Evolutionary conservation across 163 green algal genomes (phyloP).

Genomic region (Scenedesmus sp.): DNA sequence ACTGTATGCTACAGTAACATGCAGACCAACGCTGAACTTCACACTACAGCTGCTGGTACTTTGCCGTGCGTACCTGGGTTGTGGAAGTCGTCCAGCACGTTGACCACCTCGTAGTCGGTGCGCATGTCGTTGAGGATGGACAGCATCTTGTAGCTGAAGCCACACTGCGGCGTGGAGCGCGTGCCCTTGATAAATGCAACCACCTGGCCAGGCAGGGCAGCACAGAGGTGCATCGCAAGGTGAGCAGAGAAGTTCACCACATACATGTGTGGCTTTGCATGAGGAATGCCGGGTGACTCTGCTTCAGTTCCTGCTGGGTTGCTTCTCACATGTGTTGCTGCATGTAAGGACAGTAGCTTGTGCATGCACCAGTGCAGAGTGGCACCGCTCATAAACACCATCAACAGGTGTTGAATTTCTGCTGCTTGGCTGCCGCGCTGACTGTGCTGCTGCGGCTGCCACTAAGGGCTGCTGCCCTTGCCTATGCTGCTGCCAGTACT

Average conservation of each 20-base stretch:
- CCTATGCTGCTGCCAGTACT: neutral
- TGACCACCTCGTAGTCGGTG: constrained; percentile 83
- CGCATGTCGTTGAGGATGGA: constrained; percentile 69
- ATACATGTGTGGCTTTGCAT: no score
- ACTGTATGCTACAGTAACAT: no score
- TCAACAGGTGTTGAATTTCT: no score
- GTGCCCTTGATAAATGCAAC: constrained; percentile 85
- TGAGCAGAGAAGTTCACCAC: neutral
- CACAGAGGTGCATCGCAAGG: neutral
- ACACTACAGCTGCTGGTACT: neutral
- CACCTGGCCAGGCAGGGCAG: constrained; percentile 9
- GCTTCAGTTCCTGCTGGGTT: no score
- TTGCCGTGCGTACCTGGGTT: constrained; percentile 29
- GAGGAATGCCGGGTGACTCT: no score
- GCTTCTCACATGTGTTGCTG: no score
- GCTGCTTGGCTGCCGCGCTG: no score
- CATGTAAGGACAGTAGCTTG: no score
- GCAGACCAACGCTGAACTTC: neutral
- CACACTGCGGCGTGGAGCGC: constrained; percentile 87
- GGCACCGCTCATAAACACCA: no score
- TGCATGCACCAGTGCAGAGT: no score
- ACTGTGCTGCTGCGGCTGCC: no score
- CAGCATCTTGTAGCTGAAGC: constrained; percentile 92
- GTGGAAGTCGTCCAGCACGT: constrained; percentile 78
- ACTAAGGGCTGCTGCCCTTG: neutral